Evolutionary conservation across 257 asterid species (phyloP), one percentile per base, ranked within the genome.

Genomic region (Rubia yunnanensis): DNA sequence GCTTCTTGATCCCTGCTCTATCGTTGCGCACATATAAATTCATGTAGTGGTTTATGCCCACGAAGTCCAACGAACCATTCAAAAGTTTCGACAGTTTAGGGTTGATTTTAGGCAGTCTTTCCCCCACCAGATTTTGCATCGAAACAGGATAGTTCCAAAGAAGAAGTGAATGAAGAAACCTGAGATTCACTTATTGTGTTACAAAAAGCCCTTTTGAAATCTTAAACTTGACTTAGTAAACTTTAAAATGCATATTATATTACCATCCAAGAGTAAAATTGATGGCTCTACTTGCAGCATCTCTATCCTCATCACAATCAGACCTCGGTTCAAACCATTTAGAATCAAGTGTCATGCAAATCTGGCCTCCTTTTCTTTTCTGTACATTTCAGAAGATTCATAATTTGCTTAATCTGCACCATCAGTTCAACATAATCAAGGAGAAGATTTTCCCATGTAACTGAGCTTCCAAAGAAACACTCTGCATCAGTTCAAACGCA

Each of bases 161-260:
- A 61, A 86, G 86, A 71, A 91, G 89, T 71, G 97, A 95, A 86
- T 91, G 96, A 74, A 91, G 91, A 74, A 88, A 88, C 97, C 95
- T 84, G n/a, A n/a, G 88, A 71, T 72, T 72, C 71, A 73, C 74
- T 76, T 26, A 6, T 54, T 31, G 59, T 10, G 63, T 70, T 38
- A 26, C 35, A 10, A 53, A 44, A 48, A 50, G 55, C 6, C 48
- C 3, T n/a, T 49, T 10, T 44, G 20, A 27, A 36, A 14, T 24
- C 27, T 67, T 24, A 26, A 57, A 26, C 30, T 1, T 27, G 6
- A 20, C 14, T 26, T 11, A n/a, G 41, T 36, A 56, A n/a, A n/a
- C n/a, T n/a, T n/a, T n/a, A n/a, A n/a, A n/a, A n/a, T n/a, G n/a
- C n/a, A n/a, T n/a, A n/a, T 1, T 11, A 30, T 39, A 56, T 74